These are phyloP conservation scores for Nitzschia sp. DNA, from an alignment of 108 stramenopile genomes.

Conservation along the genomic window DNA sequence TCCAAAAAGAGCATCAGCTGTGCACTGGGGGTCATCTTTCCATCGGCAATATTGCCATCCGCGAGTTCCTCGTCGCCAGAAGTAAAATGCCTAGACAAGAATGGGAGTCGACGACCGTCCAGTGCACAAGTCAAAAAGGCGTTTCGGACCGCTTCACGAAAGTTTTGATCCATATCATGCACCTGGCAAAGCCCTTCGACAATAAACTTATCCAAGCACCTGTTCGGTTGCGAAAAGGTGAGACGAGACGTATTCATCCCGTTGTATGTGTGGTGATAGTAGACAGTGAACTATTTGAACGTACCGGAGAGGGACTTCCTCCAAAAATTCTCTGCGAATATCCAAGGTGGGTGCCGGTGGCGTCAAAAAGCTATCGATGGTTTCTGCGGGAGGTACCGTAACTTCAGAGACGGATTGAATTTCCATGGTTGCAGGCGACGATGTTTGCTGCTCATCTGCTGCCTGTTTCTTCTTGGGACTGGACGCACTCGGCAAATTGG, in stretches of 20 bases:
- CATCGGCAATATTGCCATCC: slow-evolving; percentile 29
- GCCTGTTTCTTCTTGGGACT: not conserved
- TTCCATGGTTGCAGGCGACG: not conserved
- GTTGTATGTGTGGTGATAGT: no score
- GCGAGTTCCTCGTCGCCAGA: slow-evolving; percentile 16
- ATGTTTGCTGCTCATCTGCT: slow-evolving; percentile 21
- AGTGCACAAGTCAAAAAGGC: slow-evolving; percentile 67
- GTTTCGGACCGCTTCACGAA: slow-evolving; percentile 53
- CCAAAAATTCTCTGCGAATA: slow-evolving; percentile 21
- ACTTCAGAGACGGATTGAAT: slow-evolving; percentile 23
- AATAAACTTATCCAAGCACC: slow-evolving; percentile 40
- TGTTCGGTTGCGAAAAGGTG: not conserved
- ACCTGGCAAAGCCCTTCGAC: slow-evolving; percentile 45
- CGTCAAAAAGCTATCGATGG: slow-evolving; percentile 21
- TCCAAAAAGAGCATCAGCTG: slow-evolving; percentile 76
- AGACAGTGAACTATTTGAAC: not conserved
- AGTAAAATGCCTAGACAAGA: slow-evolving; percentile 58
- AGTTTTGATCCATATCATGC: slow-evolving; percentile 42
- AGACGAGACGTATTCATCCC: not conserved
- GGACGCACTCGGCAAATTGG: slow-evolving; percentile 15
- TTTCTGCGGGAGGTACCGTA: slow-evolving; percentile 15
- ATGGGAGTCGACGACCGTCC: slow-evolving; percentile 70
- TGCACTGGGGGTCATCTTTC: slow-evolving; percentile 42
- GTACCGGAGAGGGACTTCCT: slow-evolving; percentile 33
- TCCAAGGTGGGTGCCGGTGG: slow-evolving; percentile 31